Base-by-base conservation (phyloP, 2,329 filamentous ascomycete genomes). In the Monosporascus sp. region DNA sequence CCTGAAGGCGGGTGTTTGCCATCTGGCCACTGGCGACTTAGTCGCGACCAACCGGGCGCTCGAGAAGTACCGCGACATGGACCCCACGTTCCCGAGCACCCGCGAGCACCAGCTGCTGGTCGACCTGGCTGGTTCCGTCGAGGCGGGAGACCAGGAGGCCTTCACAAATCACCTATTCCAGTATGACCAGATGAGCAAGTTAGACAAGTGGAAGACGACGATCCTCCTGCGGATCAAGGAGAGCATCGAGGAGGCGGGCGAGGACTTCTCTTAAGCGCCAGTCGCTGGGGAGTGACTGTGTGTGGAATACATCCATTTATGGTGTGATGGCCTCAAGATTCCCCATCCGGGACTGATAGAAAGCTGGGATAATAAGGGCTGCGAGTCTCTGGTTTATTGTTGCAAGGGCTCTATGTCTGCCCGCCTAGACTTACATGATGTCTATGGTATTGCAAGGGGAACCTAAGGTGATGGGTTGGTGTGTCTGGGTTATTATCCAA, bases 191-290 rank as follows among this genome's bases (percentile, higher is more conserved):
- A 79, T 96, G 74, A 94, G 86, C 74, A 94, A 94, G 78, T 75
- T 97, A 65, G 92, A 97, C 68, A 94, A 93, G 76, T 97, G 93
- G 93, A 96, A 97, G 86, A 96, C 89, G 49, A 89, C 87, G 34
- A 76, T 96, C 53, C 72, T 96, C 57, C 74, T 96, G 65, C 82
- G 85, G 62, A 81, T 97, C 65, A 97, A 97, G 85, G 85, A 86
- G 64, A 79, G 79, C 51, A 95, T 96, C 63, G 87, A 93, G 73
- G 76, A 60, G 50, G 61, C 59, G 17, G 65, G 63, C 34, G 66
- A 69, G 51, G 66, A 69, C 54, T 69, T 68, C 54, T 65, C 66
- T 42, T 69, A 58, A 58, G 37, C 17, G 34, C 31, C 31, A 34
- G 48, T 37, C 25, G 11, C 17, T n/a, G 15, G 31, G 49, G 20